Evolutionary conservation across 306 rosid species (phyloP).

Genomic region (Fragaria vesca): DNA sequence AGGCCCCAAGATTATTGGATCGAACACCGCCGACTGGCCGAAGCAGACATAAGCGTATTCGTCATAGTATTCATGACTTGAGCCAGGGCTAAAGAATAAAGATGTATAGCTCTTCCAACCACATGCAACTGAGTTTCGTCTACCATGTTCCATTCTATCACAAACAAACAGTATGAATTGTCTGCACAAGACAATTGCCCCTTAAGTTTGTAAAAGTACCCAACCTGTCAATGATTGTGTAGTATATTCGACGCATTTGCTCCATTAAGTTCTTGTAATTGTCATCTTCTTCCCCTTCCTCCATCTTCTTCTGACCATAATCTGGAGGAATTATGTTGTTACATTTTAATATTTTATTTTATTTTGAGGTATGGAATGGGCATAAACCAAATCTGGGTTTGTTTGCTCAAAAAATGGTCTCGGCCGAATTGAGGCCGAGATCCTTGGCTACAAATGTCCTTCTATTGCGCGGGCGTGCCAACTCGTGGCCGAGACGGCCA

Average conservation of each 20-base stretch:
- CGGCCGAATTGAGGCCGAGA: too few relatives aligned
- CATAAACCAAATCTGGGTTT: background rate
- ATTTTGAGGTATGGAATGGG: background rate
- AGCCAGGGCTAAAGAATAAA: conserved; percentile 83
- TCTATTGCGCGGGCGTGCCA: too few relatives aligned
- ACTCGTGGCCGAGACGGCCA: too few relatives aligned
- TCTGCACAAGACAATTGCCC: background rate
- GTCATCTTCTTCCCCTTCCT: conserved; percentile 58
- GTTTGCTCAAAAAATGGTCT: background rate
- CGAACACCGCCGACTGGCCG: conserved; percentile 67
- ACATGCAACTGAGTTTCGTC: conserved; percentile 66
- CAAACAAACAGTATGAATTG: background rate
- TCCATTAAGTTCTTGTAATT: conserved; percentile 57
- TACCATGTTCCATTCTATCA: conserved; percentile 52
- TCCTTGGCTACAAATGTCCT: too few relatives aligned
- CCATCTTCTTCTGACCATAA: background rate
- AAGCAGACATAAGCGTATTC: conserved; percentile 61
- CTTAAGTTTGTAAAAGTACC: conserved; percentile 12
- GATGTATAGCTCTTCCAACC: conserved; percentile 67
- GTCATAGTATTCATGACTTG: conserved; percentile 53
- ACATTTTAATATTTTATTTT: too few relatives aligned
- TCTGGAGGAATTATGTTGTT: too few relatives aligned
- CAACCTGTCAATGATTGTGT: conserved; percentile 80
- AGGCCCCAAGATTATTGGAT: conserved; percentile 54
- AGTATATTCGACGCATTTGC: conserved; percentile 51